Evolutionary conservation across 148 eudicot genomes (phyloP), one percentile per base, ranked within the genome.

Genomic region (Camellia sinensis): DNA sequence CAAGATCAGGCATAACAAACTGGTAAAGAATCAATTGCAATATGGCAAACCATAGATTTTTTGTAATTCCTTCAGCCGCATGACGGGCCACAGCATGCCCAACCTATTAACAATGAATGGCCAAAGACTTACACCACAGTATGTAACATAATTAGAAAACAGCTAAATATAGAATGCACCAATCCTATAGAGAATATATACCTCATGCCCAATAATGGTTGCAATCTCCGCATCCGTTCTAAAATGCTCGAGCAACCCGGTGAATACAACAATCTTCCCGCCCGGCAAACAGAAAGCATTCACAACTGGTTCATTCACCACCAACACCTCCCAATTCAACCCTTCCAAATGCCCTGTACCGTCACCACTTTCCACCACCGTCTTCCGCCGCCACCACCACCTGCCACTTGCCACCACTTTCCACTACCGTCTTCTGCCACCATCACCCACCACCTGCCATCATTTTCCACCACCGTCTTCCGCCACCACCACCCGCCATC

Each of bases 231-330:
- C 83, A 90, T 95, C 96, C 0, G 89, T 71, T 43, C 43, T 78
- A 66, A 95, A 93, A 85, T 93, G 90, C 59, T 88, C 82, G 37
- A 95, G 82, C 88, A 93, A 81, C 10, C 98, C 98, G 2, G 98
- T 95, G 50, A 91, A 95, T 48, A 95, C 96, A 73, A 95, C 98
- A 84, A 93, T 93, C 92, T 95, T 95, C 57, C 98, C 98, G 75
- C 98, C 96, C 5, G 98, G 98, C 87, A 93, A 73, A 77, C 98
- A 95, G 72, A 95, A 91, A 0, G 98, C 98, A 82, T 95, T 93
- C 21, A 91, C 88, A 72, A 90, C 83, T 0, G 97, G 98, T 43
- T 0, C 29, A 22, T 22, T 0, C 29, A 0, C 29, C 29, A 22
- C 29, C 29, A 22, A 0, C 29, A 22, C 29, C 29, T 0, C 29